These are phyloP conservation scores for Monilinia laxa DNA, from an alignment of 2,329 filamentous ascomycete genomes.

Conservation along the genomic window DNA sequence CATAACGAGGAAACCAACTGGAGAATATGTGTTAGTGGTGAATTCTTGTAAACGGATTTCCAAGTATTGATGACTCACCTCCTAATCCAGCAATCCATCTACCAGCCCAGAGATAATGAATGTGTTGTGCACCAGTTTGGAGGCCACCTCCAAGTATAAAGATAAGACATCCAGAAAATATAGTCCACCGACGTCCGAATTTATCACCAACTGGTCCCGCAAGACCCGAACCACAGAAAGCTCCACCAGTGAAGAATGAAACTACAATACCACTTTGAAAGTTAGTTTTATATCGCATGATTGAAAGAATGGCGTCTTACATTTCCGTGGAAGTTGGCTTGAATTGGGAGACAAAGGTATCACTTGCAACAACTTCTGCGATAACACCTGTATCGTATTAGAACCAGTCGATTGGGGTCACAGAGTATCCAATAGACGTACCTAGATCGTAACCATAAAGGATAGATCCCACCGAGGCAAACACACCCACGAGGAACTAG, in stretches of 20 bases:
- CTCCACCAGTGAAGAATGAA: slow-evolving; percentile 71
- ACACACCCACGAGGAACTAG: slow-evolving; percentile 44
- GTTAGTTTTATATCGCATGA: background rate
- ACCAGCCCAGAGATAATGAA: slow-evolving; percentile 66
- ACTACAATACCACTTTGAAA: slow-evolving; percentile 66
- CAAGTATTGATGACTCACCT: slow-evolving; percentile 28
- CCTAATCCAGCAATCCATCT: slow-evolving; percentile 67
- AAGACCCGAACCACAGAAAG: slow-evolving; percentile 57
- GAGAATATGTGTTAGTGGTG: background rate
- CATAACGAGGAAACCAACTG: slow-evolving; percentile 26
- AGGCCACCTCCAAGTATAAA: slow-evolving; percentile 72
- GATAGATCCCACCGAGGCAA: slow-evolving; percentile 56
- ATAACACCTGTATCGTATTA: slow-evolving; percentile 29
- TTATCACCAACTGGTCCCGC: slow-evolving; percentile 52
- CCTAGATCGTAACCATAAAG: slow-evolving; percentile 57
- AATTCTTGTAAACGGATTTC: too few species aligned
- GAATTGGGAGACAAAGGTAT: slow-evolving; percentile 47
- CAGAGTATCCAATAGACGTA: slow-evolving; percentile 42
- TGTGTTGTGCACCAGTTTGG: slow-evolving; percentile 64
- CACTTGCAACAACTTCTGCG: slow-evolving; percentile 46
- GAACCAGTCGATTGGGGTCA: slow-evolving; percentile 25
- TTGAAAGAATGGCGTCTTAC: slow-evolving; percentile 27
- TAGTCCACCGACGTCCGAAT: slow-evolving; percentile 69
- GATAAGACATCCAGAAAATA: slow-evolving; percentile 66
- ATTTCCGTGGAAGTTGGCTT: slow-evolving; percentile 36